Evolutionary conservation across 2,329 filamentous ascomycete genomes (phyloP).

Genomic region (Phaeosphaeriaceae sp.): DNA sequence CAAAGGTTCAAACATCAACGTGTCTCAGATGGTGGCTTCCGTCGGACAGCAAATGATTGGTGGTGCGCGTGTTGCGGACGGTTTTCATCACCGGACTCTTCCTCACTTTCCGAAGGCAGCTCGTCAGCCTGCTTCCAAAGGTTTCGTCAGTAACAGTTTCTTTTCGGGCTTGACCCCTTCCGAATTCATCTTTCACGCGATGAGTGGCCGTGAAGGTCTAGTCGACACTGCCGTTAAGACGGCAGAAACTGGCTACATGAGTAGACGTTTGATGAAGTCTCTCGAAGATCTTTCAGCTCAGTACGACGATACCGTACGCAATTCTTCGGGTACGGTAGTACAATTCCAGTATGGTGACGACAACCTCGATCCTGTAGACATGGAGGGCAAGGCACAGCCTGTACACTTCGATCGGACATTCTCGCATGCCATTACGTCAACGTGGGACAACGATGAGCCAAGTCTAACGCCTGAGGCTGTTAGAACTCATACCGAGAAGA

Average conservation of each 20-base stretch:
- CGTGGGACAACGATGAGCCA: constrained; percentile 78
- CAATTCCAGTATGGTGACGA: constrained; percentile 98
- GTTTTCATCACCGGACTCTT: constrained; percentile 92
- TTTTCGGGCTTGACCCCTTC: constrained; percentile 89
- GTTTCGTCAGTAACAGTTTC: constrained; percentile 97
- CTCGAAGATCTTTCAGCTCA: constrained; percentile 91
- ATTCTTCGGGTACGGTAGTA: constrained; percentile 85
- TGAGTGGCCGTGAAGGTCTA: constrained; percentile 96
- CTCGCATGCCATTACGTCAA: constrained; percentile 77
- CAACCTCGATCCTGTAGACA: constrained; percentile 93
- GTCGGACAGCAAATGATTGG: constrained; percentile 99
- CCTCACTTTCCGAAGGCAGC: constrained; percentile 96
- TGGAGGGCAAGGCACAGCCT: constrained; percentile 92
- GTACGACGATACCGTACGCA: constrained; percentile 94
- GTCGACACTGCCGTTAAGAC: constrained; percentile 99
- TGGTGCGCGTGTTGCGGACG: constrained; percentile 88
- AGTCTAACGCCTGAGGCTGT: constrained; percentile 80
- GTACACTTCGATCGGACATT: constrained; percentile 93
- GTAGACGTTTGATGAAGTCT: constrained; percentile 95
- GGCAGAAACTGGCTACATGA: constrained; percentile 99
- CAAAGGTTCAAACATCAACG: constrained; percentile 97
- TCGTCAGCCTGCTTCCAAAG: constrained; percentile 90
- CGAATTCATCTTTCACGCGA: constrained; percentile 97
- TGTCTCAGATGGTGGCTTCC: constrained; percentile 97
- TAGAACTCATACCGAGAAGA: constrained; percentile 68